Base-by-base conservation (phyloP, 495 filamentous ascomycete species). In the Aspergillus bertholletiae region DNA sequence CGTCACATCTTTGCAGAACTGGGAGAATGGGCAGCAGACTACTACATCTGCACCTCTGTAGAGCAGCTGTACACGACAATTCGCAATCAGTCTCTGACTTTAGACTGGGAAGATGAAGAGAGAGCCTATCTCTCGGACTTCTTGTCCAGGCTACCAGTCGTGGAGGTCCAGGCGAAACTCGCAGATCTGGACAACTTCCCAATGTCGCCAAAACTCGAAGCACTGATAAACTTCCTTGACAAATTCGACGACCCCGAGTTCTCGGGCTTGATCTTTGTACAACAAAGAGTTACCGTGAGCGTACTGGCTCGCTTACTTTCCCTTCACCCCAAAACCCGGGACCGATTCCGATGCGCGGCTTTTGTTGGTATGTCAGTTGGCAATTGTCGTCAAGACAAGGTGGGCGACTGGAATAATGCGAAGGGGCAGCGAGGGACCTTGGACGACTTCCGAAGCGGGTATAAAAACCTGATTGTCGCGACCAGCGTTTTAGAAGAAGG, bases 401-500 rank as follows among this genome's bases (percentile, higher is more conserved):
- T 96, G 11, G 76, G 80, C 4, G 86, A 93, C 35, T 69, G 92
- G 13, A 72, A 79, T 1, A 77, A 78, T 7, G 58, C 70, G 7
- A 79, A 79, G 9, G 73, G 72, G 46, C 85, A 89, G 51, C 64
- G 73, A 34, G 56, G 78, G 21, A 84, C 85, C 0, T 78, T 98
- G 2, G 74, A 83, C 8, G 75, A 84, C 13, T 92, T 98, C 56
- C 81, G 83, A 17, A 60, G 64, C 2, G 90, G 92, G 8, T 73
- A 70, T 4, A 83, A 82, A 27, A 94, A 96, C 59, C 74, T 98
- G 1, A 76, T 98, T 9, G 71, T 98, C 7, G 82, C 90, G 0
- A 97, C 93, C 0, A 88, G 82, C 60, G 92, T 92, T 0, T 73
- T 96, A 0, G 93, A 97, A 68, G 94, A 98, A 70, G 94, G 93